Evolutionary conservation across 805 yeast species (phyloP), one percentile per base, ranked within the genome.

Genomic region (Henningerozyma blattae): DNA sequence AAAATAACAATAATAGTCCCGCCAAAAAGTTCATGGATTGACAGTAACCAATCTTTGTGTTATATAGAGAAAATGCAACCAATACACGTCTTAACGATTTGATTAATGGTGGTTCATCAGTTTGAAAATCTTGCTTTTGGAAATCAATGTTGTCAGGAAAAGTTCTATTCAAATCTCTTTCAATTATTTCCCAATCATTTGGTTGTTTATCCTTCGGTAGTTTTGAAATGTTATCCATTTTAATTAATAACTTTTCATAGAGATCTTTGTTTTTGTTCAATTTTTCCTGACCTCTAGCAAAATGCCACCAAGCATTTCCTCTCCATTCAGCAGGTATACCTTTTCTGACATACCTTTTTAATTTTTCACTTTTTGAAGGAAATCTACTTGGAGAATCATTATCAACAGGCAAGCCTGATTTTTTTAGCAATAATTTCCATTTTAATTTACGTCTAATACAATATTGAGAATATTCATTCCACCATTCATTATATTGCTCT

Each of bases 301-400:
- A 89, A 62, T 75, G 78, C 67, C 91, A 89, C 98, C 98, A 89
- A 1, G 96, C 95, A 43, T 73, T 72, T 1, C 98, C 98, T 44
- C 98, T 65, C 96, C 95, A 89, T 52, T 85, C 95, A 0, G 95
- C 87, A 0, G 98, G 97, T 9, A 89, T 77, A 10, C 98, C 98
- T 52, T 82, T 82, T 36, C 96, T 69, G 10, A 91, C 73, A 47
- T 83, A 77, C 38, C 93, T 69, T 48, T 81, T 79, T 42, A 85
- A 64, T 44, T 80, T 84, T 38, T 78, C 87, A 3, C 86, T 78
- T 39, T 70, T 70, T 1, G 89, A 74, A 0, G 95, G 94, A 44
- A 79, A 84, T 42, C 84, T 56, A 0, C 64, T 59, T 1, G 93
- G 91, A 5, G 55, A 58, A 22, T 67, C 73, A 30, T 64, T 58